These are phyloP conservation scores for Russula emetica DNA, from an alignment of 768 basidiomycete genomes.

Conservation along the genomic window DNA sequence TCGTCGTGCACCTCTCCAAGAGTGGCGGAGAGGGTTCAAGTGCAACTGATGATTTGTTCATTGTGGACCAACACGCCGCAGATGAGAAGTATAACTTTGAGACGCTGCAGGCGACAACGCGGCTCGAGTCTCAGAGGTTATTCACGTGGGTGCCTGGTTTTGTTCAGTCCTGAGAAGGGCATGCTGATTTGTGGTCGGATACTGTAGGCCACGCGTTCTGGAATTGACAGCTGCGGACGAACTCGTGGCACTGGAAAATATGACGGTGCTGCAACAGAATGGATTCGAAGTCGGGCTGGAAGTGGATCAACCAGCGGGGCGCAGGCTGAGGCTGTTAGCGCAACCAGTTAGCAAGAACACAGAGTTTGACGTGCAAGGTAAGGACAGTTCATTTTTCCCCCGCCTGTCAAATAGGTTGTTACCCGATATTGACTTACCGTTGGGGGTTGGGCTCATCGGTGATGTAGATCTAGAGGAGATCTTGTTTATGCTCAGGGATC, in stretches of 20 bases:
- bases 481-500: slow-evolving; percentile 77
- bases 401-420: neutral
- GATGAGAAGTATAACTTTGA: slow-evolving; percentile 99
- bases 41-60: slow-evolving; percentile 79
- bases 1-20: slow-evolving; percentile 67
- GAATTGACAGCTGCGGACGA: slow-evolving; percentile 90
- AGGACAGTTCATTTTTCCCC: slow-evolving; percentile 10
- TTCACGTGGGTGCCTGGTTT: slow-evolving; percentile 53
- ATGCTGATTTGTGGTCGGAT: slow-evolving; percentile 4
- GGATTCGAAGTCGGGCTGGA: slow-evolving; percentile 79
- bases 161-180: neutral
- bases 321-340: slow-evolving; percentile 62
- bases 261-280: slow-evolving; percentile 76
- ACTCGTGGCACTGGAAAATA: slow-evolving; percentile 78
- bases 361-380: slow-evolving; percentile 84
- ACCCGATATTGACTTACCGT: slow-evolving; percentile 3
- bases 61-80: slow-evolving; percentile 94
- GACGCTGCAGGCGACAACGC: slow-evolving; percentile 83
- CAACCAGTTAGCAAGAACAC: slow-evolving; percentile 92
- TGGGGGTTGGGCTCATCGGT: neutral
- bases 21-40: slow-evolving; percentile 18
- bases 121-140: slow-evolving; percentile 80
- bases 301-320: slow-evolving; percentile 39
- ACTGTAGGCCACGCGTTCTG: slow-evolving; percentile 61
- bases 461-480: slow-evolving; percentile 85